Evolutionary conservation across 2,329 filamentous ascomycete genomes (phyloP), one percentile per base, ranked within the genome.

Genomic region (Microcera coccophila): DNA sequence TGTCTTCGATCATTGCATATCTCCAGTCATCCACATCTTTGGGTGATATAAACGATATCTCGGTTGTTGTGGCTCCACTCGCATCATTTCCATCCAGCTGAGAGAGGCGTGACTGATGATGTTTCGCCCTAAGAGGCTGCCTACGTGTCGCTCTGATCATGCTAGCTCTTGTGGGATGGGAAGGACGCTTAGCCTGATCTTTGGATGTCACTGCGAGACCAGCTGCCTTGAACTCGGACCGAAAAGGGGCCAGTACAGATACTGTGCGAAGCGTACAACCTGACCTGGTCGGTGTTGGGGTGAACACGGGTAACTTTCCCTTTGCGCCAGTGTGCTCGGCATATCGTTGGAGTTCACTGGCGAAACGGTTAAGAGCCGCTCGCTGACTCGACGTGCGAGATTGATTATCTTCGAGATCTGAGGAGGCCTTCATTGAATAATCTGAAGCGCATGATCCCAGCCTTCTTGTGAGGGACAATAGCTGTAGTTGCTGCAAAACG

Each of bases 121-220:
- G 31, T 34, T 17, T 35, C 21, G 26, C 17, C 26, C 32, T 42
- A 15, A 36, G 33, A 8, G 32, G 33, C 15, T 37, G 45, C 18
- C 34, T 41, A 16, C 36, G 45, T 11, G 41, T 24, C 15, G 39
- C 36, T 40, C 48, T 48, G 7, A 37, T 26, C 15, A 41, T 48
- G 5, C 45, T 44, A 21, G 49, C 38, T 38, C 45, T 46, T 31
- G 47, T 33, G 22, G 21, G 36, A 2, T 14, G 38, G 35, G 32
- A 37, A 15, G 36, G 17, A 4, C 10, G 16, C 45, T 64, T 58
- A 69, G 71, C 50, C 71, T 77, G 45, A 49, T 65, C 48, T 35
- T 61, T 61, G 26, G 78, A 79, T 10, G 78, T 81, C 1, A 81
- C 72, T 2, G 77, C 76, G 38, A 82, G 65, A 2, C 77, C 76